Percentiles rank a stretch among this genome's conserved stretches.
Conservation (phyloP, 192 early-diverging fungal species). For the Coemansia sp. region DNA sequence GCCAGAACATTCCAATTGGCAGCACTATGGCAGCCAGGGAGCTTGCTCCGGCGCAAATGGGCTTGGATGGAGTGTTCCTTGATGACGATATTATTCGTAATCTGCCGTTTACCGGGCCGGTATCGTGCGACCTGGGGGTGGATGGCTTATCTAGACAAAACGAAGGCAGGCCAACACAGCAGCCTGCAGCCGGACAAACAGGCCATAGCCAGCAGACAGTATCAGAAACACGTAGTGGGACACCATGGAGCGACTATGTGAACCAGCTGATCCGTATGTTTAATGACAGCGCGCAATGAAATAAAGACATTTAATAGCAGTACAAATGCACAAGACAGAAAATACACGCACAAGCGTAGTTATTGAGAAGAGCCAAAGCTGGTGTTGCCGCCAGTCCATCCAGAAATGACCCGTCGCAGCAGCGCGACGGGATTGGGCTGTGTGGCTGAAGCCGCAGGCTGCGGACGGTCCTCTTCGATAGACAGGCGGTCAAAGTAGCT, state of each 20-base stretch:
- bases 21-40: neutral
- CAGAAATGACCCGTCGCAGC: slow-evolving; percentile 43
- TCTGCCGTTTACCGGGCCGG: slow-evolving; percentile 27
- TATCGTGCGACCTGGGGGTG: slow-evolving; percentile 24
- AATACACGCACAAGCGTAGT: neutral
- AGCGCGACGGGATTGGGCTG: slow-evolving; percentile 20
- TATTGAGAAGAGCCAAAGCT: slow-evolving; percentile 41
- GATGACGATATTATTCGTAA: slow-evolving; percentile 35
- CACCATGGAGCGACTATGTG: slow-evolving; percentile 39
- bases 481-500: slow-evolving; percentile 50
- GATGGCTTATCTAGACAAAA: neutral
- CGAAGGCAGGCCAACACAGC: neutral
- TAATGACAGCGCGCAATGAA: slow-evolving; percentile 2
- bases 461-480: slow-evolving; percentile 35
- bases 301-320: neutral
- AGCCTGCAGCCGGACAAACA: neutral
- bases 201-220: neutral
- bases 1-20: too few species aligned
- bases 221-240: slow-evolving; percentile 3
- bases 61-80: slow-evolving; percentile 29
- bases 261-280: slow-evolving; percentile 48
- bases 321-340: slow-evolving; percentile 4
- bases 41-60: slow-evolving; percentile 13
- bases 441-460: slow-evolving; percentile 15
- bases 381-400: slow-evolving; percentile 29